Conservation (phyloP, 2,329 filamentous ascomycete species). For the Orbilia blumenaviensis region DNA sequence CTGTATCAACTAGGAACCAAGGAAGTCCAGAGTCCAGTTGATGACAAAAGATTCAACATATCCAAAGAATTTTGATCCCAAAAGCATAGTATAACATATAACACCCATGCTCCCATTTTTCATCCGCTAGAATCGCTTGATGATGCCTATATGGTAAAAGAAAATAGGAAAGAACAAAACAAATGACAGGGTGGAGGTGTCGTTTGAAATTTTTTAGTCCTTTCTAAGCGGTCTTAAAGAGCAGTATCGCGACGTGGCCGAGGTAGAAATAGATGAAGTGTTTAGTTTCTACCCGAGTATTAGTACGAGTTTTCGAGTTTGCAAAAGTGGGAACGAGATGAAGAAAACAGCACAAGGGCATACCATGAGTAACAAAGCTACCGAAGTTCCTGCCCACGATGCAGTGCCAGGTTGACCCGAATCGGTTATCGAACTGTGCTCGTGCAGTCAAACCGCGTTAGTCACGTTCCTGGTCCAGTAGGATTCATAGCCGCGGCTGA, state of each 20-base stretch:
- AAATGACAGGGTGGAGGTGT: not conserved
- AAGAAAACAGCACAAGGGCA: slow-evolving; percentile 55
- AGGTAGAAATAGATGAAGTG: slow-evolving; percentile 99
- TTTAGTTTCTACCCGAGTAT: slow-evolving; percentile 71
- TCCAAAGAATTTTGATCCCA: slow-evolving; percentile 49
- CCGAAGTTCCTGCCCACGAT: slow-evolving; percentile 99
- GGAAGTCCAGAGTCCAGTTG: not conserved
- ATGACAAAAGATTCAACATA: slow-evolving; percentile 23
- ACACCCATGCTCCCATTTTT: slow-evolving; percentile 54
- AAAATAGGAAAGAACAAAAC: slow-evolving; percentile 31
- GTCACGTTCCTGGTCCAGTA: slow-evolving; percentile 4
- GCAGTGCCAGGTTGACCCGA: slow-evolving; percentile 97
- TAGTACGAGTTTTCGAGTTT: not conserved
- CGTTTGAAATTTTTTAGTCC: not conserved
- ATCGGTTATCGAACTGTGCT: slow-evolving; percentile 88
- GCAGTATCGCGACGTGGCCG: slow-evolving; percentile 94
- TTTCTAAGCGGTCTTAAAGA: slow-evolving; percentile 81
- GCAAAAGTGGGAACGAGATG: not conserved
- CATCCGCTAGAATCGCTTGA: slow-evolving; percentile 52
- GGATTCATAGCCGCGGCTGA: slow-evolving; percentile 14
- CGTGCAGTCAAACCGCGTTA: slow-evolving; percentile 57
- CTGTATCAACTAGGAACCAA: not conserved
- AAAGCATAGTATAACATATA: slow-evolving; percentile 54
- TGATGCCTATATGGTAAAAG: slow-evolving; percentile 48
- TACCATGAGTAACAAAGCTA: slow-evolving; percentile 98